phyloP scores from a whole-genome alignment of 768 basidiomycete species.

The Tylopilus intermedius region DNA sequence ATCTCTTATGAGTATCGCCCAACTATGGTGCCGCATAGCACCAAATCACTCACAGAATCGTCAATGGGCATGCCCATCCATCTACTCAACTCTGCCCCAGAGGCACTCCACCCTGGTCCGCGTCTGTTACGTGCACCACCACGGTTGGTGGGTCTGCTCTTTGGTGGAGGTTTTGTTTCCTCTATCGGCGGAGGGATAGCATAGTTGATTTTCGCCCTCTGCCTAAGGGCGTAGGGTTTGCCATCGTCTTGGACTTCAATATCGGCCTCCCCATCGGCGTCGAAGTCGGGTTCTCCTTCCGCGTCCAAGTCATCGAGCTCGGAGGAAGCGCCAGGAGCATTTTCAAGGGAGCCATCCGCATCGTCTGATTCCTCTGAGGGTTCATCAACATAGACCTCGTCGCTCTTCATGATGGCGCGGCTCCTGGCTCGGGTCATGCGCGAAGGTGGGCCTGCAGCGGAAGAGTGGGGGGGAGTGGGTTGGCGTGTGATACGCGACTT shows the following conservation, averaged over 20 bases:
- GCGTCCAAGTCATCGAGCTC: conserved; percentile 36
- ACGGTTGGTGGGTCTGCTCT: conserved; percentile 35
- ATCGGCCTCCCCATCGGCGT: conserved; percentile 36
- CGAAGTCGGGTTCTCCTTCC: conserved; percentile 37
- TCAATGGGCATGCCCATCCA: conserved; percentile 73
- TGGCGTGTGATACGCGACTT: conserved; percentile 24
- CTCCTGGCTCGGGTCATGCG: conserved; percentile 26
- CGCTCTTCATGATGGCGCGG: conserved; percentile 36
- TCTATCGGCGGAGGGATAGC: conserved; percentile 79
- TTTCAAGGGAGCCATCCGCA: conserved; percentile 57
- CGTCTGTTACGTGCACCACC: conserved; percentile 38
- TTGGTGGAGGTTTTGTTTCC: conserved; percentile 45
- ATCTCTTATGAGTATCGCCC: conserved; percentile 1
- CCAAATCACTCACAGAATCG: conserved; percentile 52
- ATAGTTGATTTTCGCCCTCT: conserved; percentile 66
- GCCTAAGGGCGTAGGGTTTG: conserved; percentile 54
- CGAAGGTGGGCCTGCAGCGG: background rate
- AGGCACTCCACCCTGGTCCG: conserved; percentile 73
- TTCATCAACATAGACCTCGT: conserved; percentile 47
- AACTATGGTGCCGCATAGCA: background rate
- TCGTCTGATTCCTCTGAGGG: conserved; percentile 49
- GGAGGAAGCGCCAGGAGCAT: conserved; percentile 40
- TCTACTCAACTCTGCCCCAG: conserved; percentile 67
- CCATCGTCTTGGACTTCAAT: conserved; percentile 39
- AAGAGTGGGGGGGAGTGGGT: conserved; percentile 7